These are phyloP conservation scores for Fusarium compactum DNA, from an alignment of 2,329 filamentous ascomycete genomes.

Conservation along the genomic window DNA sequence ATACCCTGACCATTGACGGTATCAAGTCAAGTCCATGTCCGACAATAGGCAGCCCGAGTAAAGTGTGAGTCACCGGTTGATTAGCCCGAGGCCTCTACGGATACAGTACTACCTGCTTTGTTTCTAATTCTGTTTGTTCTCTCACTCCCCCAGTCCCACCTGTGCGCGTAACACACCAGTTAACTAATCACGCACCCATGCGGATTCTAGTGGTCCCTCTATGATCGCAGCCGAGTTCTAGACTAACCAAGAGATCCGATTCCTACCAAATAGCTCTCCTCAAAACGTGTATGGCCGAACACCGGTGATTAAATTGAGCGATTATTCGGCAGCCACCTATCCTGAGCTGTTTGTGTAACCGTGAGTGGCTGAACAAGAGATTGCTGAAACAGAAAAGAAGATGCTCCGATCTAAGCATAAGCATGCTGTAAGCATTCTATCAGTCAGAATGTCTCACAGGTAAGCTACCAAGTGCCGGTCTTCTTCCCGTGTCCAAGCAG, in stretches of 20 bases:
- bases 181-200: constrained; percentile 35
- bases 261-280: constrained; percentile 28
- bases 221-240: constrained; percentile 39
- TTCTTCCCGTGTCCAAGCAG: constrained; percentile 13
- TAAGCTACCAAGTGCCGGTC: constrained; percentile 21
- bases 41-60: constrained; percentile 18
- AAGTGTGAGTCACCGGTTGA: constrained; percentile 33
- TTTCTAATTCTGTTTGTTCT: constrained; percentile 25
- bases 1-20: constrained; percentile 1
- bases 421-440: constrained; percentile 8
- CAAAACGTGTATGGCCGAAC: constrained; percentile 25
- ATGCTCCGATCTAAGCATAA: constrained; percentile 15
- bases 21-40: constrained; percentile 8
- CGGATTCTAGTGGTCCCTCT: constrained; percentile 36
- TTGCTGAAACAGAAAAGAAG: constrained; percentile 9
- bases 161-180: constrained; percentile 27
- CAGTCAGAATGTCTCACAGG: constrained; percentile 5
- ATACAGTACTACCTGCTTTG: constrained; percentile 1
- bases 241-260: constrained; percentile 9
- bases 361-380: constrained; percentile 17
- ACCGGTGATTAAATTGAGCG: constrained; percentile 30
- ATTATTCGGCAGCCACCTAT: constrained; percentile 27
- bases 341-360: constrained; percentile 12
- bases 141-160: constrained; percentile 23
- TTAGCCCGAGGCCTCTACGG: constrained; percentile 13